phyloP scores from a whole-genome alignment of 495 filamentous ascomycete species.

The Lophium mytilinum region DNA sequence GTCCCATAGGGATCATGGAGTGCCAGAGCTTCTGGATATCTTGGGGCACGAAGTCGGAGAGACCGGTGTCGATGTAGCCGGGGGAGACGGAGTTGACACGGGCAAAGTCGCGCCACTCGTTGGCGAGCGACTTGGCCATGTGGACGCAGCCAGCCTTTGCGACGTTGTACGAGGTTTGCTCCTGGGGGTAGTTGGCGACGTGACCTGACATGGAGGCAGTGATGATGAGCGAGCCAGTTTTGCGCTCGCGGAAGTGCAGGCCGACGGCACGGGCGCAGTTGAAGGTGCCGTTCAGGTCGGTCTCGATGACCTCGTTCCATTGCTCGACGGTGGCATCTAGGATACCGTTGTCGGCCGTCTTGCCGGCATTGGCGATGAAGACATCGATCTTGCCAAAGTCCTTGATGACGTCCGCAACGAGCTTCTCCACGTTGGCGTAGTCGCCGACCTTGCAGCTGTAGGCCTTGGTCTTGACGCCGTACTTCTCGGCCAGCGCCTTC shows the following conservation, averaged over 20 bases:
- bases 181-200: constrained; percentile 80
- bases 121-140: constrained; percentile 67
- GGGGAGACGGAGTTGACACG: constrained; percentile 76
- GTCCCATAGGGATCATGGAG: constrained; percentile 80
- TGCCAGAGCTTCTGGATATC: constrained; percentile 69
- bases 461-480: constrained; percentile 59
- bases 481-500: constrained; percentile 47
- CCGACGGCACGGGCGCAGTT: constrained; percentile 76
- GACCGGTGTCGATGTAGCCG: constrained; percentile 81
- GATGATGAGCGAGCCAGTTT: constrained; percentile 68
- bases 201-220: constrained; percentile 79
- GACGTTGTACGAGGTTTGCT: constrained; percentile 80
- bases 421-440: constrained; percentile 44
- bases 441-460: constrained; percentile 52
- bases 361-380: constrained; percentile 63
- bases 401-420: constrained; percentile 47
- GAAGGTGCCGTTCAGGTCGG: constrained; percentile 75
- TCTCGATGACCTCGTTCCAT: constrained; percentile 63
- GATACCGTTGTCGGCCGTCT: constrained; percentile 53
- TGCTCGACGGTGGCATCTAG: constrained; percentile 56
- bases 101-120: constrained; percentile 84
- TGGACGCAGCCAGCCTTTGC: constrained; percentile 82
- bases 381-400: constrained; percentile 60
- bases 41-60: constrained; percentile 62
- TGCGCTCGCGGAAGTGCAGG: constrained; percentile 55